Evolutionary conservation across 495 filamentous ascomycete genomes (phyloP).

Genomic region (Tirmania nivea): DNA sequence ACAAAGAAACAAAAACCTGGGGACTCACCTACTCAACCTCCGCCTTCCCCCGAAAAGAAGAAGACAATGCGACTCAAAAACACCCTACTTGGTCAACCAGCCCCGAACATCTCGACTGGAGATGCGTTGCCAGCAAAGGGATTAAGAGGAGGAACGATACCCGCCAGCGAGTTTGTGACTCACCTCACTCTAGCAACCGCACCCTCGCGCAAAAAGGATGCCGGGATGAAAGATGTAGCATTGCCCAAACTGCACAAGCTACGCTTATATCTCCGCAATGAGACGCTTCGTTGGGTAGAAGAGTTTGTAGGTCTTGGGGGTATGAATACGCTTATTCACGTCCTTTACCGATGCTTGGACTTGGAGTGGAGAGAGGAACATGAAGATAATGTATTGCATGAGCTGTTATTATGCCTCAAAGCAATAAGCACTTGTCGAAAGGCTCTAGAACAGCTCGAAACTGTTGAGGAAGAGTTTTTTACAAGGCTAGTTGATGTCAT

Average conservation of each 20-base stretch:
- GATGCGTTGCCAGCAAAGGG: constrained; percentile 27
- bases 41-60: constrained; percentile 28
- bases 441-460: constrained; percentile 57
- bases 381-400: constrained; percentile 79
- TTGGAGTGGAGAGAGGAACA: constrained; percentile 98
- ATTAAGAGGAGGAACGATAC: constrained; percentile 16
- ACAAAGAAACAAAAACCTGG: background rate
- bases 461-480: constrained; percentile 61
- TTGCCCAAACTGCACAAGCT: constrained; percentile 90
- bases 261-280: constrained; percentile 70
- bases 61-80: constrained; percentile 21
- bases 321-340: constrained; percentile 71
- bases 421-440: constrained; percentile 77
- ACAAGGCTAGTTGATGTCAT: constrained; percentile 71
- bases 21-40: constrained; percentile 24
- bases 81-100: constrained; percentile 26
- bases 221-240: constrained; percentile 42
- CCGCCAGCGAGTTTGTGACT: constrained; percentile 9
- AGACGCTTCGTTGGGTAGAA: constrained; percentile 88
- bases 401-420: constrained; percentile 82
- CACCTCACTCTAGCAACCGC: constrained; percentile 27
- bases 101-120: constrained; percentile 26
- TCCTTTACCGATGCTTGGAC: constrained; percentile 75
- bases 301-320: constrained; percentile 71
- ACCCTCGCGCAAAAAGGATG: constrained; percentile 14